A percentile compares a stretch with the other conserved stretches of the same genome.
These are phyloP conservation scores for Macrolepiota dolichaula DNA, from an alignment of 768 basidiomycete genomes.

Conservation along the genomic window DNA sequence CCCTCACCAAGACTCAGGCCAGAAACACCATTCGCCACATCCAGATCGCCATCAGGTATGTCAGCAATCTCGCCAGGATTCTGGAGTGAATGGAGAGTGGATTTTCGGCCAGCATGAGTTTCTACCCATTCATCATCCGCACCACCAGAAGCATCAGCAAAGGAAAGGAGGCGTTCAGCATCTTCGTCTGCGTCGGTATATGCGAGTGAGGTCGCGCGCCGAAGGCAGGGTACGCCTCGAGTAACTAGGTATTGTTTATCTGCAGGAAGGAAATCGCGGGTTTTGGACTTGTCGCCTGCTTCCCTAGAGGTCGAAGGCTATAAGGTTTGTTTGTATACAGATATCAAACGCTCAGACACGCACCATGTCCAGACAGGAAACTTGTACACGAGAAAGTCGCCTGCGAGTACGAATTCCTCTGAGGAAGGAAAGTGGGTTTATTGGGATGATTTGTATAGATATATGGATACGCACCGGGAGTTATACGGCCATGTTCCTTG, in stretches of 20 bases:
- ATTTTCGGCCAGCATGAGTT: conserved; percentile 83
- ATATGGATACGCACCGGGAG: conserved; percentile 61
- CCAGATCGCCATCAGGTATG: conserved; percentile 56
- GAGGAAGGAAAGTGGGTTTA: conserved; percentile 6
- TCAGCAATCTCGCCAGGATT: conserved; percentile 85
- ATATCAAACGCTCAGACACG: conserved; percentile 21
- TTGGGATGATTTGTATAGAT: conserved; percentile 8
- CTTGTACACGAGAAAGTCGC: conserved; percentile 96
- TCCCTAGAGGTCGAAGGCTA: conserved; percentile 54
- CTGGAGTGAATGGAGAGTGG: conserved; percentile 45
- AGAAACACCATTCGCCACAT: conserved; percentile 40
- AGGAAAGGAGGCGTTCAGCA: conserved; percentile 85
- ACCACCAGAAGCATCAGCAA: conserved; percentile 55
- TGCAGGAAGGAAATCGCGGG: conserved; percentile 87
- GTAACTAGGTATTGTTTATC: conserved; percentile 98
- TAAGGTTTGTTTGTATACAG: too few relatives aligned
- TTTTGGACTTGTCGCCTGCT: conserved; percentile 82
- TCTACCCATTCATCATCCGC: conserved; percentile 94
- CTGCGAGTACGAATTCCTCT: conserved; percentile 99
- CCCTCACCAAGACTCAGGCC: conserved; percentile 40
- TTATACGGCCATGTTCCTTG: conserved; percentile 97
- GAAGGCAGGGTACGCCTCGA: conserved; percentile 93
- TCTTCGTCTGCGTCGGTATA: conserved; percentile 98
- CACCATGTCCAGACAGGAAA: conserved; percentile 98
- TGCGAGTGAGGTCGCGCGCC: conserved; percentile 86